Base-by-base conservation (phyloP, 768 basidiomycete genomes). In the Erythrobasidium yunnanense region DNA sequence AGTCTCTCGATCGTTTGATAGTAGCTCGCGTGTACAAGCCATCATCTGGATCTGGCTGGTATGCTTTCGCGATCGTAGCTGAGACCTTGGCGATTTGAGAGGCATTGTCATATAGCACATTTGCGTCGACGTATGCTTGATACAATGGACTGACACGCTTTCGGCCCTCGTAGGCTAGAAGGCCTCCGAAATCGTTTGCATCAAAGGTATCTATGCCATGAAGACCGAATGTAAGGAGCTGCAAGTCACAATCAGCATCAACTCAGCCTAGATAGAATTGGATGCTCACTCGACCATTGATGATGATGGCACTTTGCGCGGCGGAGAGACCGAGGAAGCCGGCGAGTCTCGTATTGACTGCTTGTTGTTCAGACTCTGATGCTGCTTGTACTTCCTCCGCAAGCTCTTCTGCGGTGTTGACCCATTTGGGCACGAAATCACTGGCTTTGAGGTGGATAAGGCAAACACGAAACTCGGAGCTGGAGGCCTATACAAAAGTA, bases 281-380 rank as follows among this genome's bases (percentile, higher is more conserved):
- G 50, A 52, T 52, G 78, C 86, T 74, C 73, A 92, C 90, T 32
- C 92, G 80, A 25, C 92, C 93, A 70, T 95, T 95, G 55, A 88
- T 78, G 34, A 92, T 67, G 35, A 96, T 66, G 0, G 81, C 87
- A 22, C 79, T 78, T 65, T 85, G 76, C 0, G 85, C 86, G 1
- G 4, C 20, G 25, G 33, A 18, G 3, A 58, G 54, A 6, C 54
- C 27, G 8, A 34, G 17, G 20, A 7, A 22, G 29, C 30, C 15
- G 30, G 29, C 3, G 18, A 27, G 18, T 58, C 3, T 7, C 4
- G 23, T 42, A 23, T 45, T 32, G n/a, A n/a, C n/a, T n/a, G n/a
- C n/a, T n/a, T n/a, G n/a, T n/a, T n/a, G n/a, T n/a, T n/a, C n/a
- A n/a, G n/a, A n/a, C n/a, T n/a, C n/a, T n/a, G n/a, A n/a, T n/a